Evolutionary conservation across 2,329 filamentous ascomycete genomes (phyloP).

Genomic region (Aciculosporium take): DNA sequence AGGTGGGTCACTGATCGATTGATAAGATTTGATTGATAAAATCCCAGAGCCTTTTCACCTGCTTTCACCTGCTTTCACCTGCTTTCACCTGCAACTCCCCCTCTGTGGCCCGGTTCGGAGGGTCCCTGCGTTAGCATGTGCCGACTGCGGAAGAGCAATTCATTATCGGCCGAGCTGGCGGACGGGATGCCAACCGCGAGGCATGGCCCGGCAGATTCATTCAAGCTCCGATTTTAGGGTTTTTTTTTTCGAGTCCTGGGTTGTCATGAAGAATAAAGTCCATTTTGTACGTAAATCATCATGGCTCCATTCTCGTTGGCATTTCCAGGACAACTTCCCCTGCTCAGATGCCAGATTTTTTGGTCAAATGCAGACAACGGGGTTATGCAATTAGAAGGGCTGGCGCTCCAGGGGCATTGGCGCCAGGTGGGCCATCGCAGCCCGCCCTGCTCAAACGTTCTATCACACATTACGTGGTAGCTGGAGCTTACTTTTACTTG

Average conservation of each 20-base stretch:
- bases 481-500: no score
- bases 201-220: no score
- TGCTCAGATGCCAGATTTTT: no score
- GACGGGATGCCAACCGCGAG: not conserved
- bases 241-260: no score
- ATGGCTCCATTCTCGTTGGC: no score
- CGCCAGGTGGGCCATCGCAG: not conserved
- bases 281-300: no score
- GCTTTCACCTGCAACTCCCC: not conserved
- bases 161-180: not conserved
- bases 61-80: not conserved
- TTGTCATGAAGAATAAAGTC: no score
- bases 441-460: no score
- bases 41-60: not conserved
- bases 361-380: slow-evolving; percentile 9
- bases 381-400: slow-evolving; percentile 9
- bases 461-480: no score
- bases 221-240: no score
- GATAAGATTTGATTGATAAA: slow-evolving; percentile 36
- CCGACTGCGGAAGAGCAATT: not conserved
- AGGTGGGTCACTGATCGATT: slow-evolving; percentile 26
- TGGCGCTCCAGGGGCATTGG: not conserved
- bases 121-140: not conserved
- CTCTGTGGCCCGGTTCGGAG: not conserved
- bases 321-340: not conserved